phyloP scores from a whole-genome alignment of 768 basidiomycete genomes.

The Gautieria morchelliformis region DNA sequence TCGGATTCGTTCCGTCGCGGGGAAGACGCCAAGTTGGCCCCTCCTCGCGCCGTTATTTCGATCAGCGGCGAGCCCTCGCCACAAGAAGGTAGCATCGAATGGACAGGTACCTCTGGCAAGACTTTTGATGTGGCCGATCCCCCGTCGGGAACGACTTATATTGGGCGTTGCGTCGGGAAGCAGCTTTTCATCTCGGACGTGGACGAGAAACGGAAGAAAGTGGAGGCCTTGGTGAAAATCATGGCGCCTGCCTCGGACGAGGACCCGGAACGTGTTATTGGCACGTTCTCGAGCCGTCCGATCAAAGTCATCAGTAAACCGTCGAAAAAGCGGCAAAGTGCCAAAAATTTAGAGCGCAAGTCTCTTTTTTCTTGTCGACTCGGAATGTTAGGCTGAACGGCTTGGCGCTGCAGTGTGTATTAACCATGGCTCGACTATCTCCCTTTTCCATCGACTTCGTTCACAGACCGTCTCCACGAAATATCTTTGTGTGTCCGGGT shows the following conservation, averaged over 20 bases:
- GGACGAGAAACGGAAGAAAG: conserved; percentile 92
- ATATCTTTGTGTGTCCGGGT: conserved; percentile 92
- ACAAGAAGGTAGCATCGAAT: conserved; percentile 78
- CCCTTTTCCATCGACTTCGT: conserved; percentile 89
- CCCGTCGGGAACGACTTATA: conserved; percentile 76
- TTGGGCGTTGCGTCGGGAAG: conserved; percentile 90
- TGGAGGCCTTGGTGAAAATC: conserved; percentile 87
- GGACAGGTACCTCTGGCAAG: conserved; percentile 80
- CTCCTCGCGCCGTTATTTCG: conserved; percentile 78
- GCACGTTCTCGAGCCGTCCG: conserved; percentile 84
- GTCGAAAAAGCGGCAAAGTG: conserved; percentile 91
- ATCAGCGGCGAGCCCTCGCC: conserved; percentile 87
- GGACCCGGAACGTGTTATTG: conserved; percentile 75
- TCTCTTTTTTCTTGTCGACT: conserved; percentile 16
- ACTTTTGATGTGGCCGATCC: conserved; percentile 74
- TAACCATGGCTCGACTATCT: conserved; percentile 91
- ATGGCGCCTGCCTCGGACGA: conserved; percentile 72
- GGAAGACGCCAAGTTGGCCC: conserved; percentile 63
- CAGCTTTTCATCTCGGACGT: conserved; percentile 93
- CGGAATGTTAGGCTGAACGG: background rate
- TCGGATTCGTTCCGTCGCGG: conserved; percentile 65
- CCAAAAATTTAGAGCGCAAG: conserved; percentile 88
- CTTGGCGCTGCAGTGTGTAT: conserved; percentile 61
- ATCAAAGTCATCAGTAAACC: conserved; percentile 99
- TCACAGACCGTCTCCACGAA: conserved; percentile 95